Base-by-base conservation (phyloP, 2,329 filamentous ascomycete genomes). In the Cladorrhinum sp. region DNA sequence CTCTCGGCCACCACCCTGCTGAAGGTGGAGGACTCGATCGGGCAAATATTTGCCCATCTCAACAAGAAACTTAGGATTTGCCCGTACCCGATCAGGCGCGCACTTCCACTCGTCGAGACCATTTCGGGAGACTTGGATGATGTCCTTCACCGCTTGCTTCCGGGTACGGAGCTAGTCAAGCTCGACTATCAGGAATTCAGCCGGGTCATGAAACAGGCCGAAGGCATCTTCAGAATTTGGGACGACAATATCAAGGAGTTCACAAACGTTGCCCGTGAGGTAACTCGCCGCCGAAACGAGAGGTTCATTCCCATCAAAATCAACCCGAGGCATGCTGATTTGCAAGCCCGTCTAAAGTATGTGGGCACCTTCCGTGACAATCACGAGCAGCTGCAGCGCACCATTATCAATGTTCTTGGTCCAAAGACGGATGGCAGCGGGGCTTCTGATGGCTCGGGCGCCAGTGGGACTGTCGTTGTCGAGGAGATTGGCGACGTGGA, bases 271-370 rank as follows among this genome's bases (percentile, higher is more conserved):
- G 94, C 95, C 33, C 91, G 95, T 76, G 96, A 99, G 71, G 92
- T 96, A 6, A 97, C 92, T 2, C 86, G 94, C 66, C 89, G 93
- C 68, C 86, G 95, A 68, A 96, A 96, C 71, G 96, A 98, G 75
- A 96, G 96, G 74, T 99, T 99, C 74, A 97, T 99, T 66, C 93
- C 94, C 3, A 98, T 99, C 80, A 98, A 98, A 79, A 93, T 99
- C 73, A 85, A 82, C 66, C 90, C 92, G 63, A 89, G 91, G 69
- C 95, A 99, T 73, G 88, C 86, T 42, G 90, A 94, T 73, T 90
- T 95, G 24, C 92, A 98, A 75, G 89, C 95, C 64, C 87, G 95
- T 49, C 82, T 99, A 67, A 92, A 91, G 70, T 99, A 99, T 73
- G 92, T 99, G 65, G 86, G 87, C 69, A 96, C 91, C 20, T 99